A percentile compares a stretch with the other conserved stretches of the same genome.
Conservation (phyloP, 2,329 filamentous ascomycete species). For the Periconia sp. region DNA sequence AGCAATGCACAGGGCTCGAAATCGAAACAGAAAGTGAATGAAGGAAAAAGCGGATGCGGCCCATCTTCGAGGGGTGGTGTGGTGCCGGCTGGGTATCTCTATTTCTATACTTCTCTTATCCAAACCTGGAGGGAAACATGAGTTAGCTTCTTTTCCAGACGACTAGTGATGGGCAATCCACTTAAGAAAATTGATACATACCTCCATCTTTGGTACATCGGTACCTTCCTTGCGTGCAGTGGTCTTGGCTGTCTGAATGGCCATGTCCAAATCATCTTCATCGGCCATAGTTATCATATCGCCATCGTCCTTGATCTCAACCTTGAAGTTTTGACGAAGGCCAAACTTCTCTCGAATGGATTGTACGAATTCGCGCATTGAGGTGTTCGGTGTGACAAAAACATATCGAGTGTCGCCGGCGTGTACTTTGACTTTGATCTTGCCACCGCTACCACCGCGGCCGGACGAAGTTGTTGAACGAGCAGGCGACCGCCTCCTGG, state of each 20-base stretch:
- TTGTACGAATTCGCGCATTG: slow-evolving; percentile 76
- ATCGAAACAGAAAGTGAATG: not conserved
- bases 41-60: slow-evolving; percentile 16
- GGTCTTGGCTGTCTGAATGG: slow-evolving; percentile 69
- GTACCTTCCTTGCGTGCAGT: slow-evolving; percentile 70
- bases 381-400: slow-evolving; percentile 73
- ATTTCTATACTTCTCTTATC: slow-evolving; percentile 47
- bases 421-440: slow-evolving; percentile 91
- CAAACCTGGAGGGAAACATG: slow-evolving; percentile 41
- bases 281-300: slow-evolving; percentile 98
- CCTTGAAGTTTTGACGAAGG: slow-evolving; percentile 76
- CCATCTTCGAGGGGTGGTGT: slow-evolving; percentile 21
- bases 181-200: slow-evolving; percentile 54
- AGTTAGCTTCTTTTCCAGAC: slow-evolving; percentile 14
- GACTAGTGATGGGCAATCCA: slow-evolving; percentile 6
- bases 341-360: slow-evolving; percentile 86
- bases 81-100: slow-evolving; percentile 41
- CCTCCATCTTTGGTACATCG: slow-evolving; percentile 94
- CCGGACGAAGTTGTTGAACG: slow-evolving; percentile 46
- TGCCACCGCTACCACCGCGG: slow-evolving; percentile 58
- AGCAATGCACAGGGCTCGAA: not conserved
- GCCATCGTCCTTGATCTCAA: slow-evolving; percentile 85
- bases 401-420: slow-evolving; percentile 85
- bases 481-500: slow-evolving; percentile 46
- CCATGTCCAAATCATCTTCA: slow-evolving; percentile 92